Evolutionary conservation across 176 grass and related monocot species (phyloP), one percentile per base, ranked within the genome.

Genomic region (Cenchrus purpureus): DNA sequence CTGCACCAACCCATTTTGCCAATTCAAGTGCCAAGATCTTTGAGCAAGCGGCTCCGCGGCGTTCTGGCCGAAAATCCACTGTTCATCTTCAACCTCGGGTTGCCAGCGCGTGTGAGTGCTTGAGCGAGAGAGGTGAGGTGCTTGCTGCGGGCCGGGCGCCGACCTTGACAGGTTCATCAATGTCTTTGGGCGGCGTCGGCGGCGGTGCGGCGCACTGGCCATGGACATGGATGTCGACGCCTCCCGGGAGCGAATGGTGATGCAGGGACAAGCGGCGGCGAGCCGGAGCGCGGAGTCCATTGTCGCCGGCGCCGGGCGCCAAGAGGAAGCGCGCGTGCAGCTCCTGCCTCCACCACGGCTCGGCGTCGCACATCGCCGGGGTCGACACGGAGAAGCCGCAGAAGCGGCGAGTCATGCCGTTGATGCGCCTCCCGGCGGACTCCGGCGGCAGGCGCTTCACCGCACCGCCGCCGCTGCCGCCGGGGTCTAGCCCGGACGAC

Each of bases 121-220:
- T 40, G 37, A 40, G 37, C 37, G 37, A 3, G 37, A 4, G 37
- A 40, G 37, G 37, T 3, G 37, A 40, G 37, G 37, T 4, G 25
- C 25, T 25, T 25, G 25, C 25, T 25, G 25, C 25, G 25, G 25
- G 25, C 84, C 76, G 3, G 67, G 76, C 19, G 84, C 43, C 45
- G 76, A 71, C 66, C 76, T 86, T 19, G 28, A 86, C 55, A 49
- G 52, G 65, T 63, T 86, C 44, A 2, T 79, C 76, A 12, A 42
- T 43, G 45, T 79, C 8, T 76, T 86, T 3, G 54, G 54, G 7
- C 45, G 5, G 45, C 45, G 25, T 25, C 25, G 4, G 54, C 46
- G 8, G 44, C 44, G 79, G 1, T 44, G 61, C 28, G 3, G 10
- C 61, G 13, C 19, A 17, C 12, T 25, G 10, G 3, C 15, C 54